Evolutionary conservation across 176 grass and related monocot species (phyloP), one percentile per base, ranked within the genome.

Genomic region (Carex kokanica): DNA sequence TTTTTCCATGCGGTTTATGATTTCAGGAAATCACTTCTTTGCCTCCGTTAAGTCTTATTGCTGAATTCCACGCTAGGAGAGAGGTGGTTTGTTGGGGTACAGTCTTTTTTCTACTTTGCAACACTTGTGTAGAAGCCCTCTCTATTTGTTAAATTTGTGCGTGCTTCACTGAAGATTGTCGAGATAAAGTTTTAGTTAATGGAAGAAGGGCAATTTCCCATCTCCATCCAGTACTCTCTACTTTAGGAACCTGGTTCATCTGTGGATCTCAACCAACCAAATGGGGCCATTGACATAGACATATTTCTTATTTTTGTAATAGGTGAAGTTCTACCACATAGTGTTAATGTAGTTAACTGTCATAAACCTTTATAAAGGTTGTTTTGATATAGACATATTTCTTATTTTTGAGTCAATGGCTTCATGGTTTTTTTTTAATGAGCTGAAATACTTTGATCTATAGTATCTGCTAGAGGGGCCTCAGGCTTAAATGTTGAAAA

Each of bases 291-390:
- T 24, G 59, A 21, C 23, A 21, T 61, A 61, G 59, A 61, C n/a
- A 60, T 60, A 2, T 8, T 20, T 20, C 58, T 60, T 60, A 20
- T 41, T 51, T 13, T 52, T 38, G 23, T 51, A 14, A 74, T 12
- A 24, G 20, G 8, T 74, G 18, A 74, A 65, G 40, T 69, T 41
- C 17, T 70, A 41, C 34, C 11, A 70, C 66, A 41, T 69, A 43
- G 36, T 70, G 17, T 73, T 74, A 52, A 51, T 74, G 43, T 74
- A 74, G 43, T 74, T 74, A 74, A 73, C 52, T 52, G 70, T 45
- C 38, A 74, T 51, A 25, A 51, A 74, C 40, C 38, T 52, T 52
- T 51, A 20, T 70, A 43, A 43, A 70, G 16, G 34, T 62, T 70
- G 11, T 41, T 17, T 32, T 32, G 31, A 32, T 3, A 32, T 32